A percentile compares a stretch with the other conserved stretches of the same genome.
These are phyloP conservation scores for Tympanopsis confertula DNA, from an alignment of 2,329 filamentous ascomycete genomes.

Conservation along the genomic window DNA sequence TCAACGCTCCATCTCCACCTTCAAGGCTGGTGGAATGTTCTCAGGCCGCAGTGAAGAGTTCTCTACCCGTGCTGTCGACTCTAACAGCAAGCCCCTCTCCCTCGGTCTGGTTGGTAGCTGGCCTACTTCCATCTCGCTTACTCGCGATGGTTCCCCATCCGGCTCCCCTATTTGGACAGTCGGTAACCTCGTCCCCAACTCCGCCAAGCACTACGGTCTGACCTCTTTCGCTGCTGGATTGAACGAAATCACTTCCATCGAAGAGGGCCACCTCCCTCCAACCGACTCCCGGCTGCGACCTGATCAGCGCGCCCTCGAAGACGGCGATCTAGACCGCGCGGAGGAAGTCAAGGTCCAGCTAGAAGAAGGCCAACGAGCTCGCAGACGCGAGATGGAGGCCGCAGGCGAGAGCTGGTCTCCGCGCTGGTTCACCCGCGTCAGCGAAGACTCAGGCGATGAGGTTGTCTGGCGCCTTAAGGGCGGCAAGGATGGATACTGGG, in stretches of 20 bases:
- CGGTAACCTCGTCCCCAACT: slow-evolving; percentile 67
- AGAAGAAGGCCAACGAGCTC: slow-evolving; percentile 72
- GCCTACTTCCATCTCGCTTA: slow-evolving; percentile 63
- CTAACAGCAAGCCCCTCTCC: slow-evolving; percentile 52
- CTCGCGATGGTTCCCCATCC: slow-evolving; percentile 46
- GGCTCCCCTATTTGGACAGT: slow-evolving; percentile 68
- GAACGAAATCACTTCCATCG: slow-evolving; percentile 77
- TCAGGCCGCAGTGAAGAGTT: slow-evolving; percentile 89
- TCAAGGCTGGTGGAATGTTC: slow-evolving; percentile 95
- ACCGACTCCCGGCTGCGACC: slow-evolving; percentile 78
- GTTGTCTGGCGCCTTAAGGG: slow-evolving; percentile 66
- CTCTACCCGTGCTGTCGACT: slow-evolving; percentile 59
- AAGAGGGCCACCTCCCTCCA: slow-evolving; percentile 60
- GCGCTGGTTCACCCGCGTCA: slow-evolving; percentile 71
- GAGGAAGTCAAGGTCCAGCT: slow-evolving; percentile 73
- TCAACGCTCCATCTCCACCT: slow-evolving; percentile 74
- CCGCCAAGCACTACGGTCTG: slow-evolving; percentile 73
- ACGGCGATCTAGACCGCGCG: slow-evolving; percentile 70
- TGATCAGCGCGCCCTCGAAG: slow-evolving; percentile 76
- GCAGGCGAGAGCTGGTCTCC: slow-evolving; percentile 62
- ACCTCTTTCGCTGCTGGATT: slow-evolving; percentile 75
- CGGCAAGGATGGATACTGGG: slow-evolving; percentile 89
- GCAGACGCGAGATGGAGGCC: slow-evolving; percentile 67
- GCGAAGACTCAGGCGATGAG: slow-evolving; percentile 44
- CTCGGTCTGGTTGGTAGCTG: slow-evolving; percentile 70